Base-by-base conservation (phyloP, 2,329 filamentous ascomycete genomes). In the Claviceps spartinae region DNA sequence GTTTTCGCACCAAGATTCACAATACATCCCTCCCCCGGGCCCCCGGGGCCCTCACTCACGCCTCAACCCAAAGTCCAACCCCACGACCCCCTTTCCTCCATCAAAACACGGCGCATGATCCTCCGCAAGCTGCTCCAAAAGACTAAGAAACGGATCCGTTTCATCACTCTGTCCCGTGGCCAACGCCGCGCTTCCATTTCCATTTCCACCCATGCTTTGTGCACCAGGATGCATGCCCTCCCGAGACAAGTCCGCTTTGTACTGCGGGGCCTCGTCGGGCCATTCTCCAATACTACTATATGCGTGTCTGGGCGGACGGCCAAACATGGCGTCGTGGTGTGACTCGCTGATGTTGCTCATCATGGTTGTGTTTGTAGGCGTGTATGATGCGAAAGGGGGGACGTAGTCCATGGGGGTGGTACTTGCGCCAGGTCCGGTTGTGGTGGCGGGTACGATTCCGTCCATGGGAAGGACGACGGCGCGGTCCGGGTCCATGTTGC, bases 121-220 rank as follows among this genome's bases (percentile, higher is more conserved):
- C 66, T 93, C 86, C 0, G 86, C 87, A 54, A 93, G 73, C 67
- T 93, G 86, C 64, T 93, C 87, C 38, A 93, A 69, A 43, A 93
- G 68, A 55, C 79, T 86, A 42, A 93, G 67, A 62, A 94, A 93
- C 0, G 87, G 86, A 61, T 93, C 88, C 59, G 86, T 89, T 58
- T 91, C 86, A 20, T 82, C 76, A 2, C 70, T 72, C 2, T 70
- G 63, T 0, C 66, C 71, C 1, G 73, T 74, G 2, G 69, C 73
- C 0, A 72, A 72, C 53, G 74, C 76, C 9, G 70, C 74, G 43
- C 72, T 72, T 5, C 41, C 9, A 42, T 8, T 42, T 42, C 37
- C 37, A 40, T 14, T 40, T 8, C 38, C 14, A n/a, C 18, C 41
- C 51, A 72, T 72, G 61, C 76, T 79, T 56, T 69, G 69, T 2